Evolutionary conservation across 768 basidiomycete species (phyloP).

Genomic region (Dentipellis sp.): DNA sequence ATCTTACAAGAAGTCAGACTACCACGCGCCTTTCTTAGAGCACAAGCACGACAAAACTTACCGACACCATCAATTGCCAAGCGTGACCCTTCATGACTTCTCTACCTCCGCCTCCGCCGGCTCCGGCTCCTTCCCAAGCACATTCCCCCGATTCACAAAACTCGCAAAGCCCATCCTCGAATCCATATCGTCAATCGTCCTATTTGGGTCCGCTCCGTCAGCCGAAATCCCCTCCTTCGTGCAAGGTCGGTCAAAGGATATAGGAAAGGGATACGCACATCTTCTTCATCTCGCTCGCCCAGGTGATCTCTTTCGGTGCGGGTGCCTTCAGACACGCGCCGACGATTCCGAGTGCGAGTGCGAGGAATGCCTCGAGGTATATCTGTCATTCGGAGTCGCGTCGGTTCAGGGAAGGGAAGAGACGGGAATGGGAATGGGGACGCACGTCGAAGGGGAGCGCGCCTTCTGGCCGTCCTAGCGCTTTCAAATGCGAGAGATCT

Average conservation of each 20-base stretch:
- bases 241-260: too few relatives aligned
- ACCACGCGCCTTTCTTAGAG: too few relatives aligned
- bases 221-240: too few relatives aligned
- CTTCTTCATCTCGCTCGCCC: conserved; percentile 84
- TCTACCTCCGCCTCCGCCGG: not conserved
- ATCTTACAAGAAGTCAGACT: too few relatives aligned
- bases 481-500: conserved; percentile 75
- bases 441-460: conserved; percentile 55
- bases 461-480: conserved; percentile 62
- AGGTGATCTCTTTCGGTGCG: conserved; percentile 70
- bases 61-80: too few relatives aligned
- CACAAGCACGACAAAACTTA: too few relatives aligned
- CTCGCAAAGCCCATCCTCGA: conserved; percentile 13
- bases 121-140: conserved; percentile 2
- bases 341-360: conserved; percentile 57
- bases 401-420: not conserved
- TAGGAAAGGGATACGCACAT: conserved; percentile 37
- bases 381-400: not conserved
- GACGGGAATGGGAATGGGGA: conserved; percentile 1
- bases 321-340: conserved; percentile 68
- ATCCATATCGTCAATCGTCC: conserved; percentile 16
- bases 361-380: conserved; percentile 43
- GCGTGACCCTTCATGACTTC: not conserved
- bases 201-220: not conserved
- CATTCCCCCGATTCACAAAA: conserved; percentile 11